These are phyloP conservation scores for Coprinopsis strossmayeri DNA, from an alignment of 768 basidiomycete species.

Conservation along the genomic window DNA sequence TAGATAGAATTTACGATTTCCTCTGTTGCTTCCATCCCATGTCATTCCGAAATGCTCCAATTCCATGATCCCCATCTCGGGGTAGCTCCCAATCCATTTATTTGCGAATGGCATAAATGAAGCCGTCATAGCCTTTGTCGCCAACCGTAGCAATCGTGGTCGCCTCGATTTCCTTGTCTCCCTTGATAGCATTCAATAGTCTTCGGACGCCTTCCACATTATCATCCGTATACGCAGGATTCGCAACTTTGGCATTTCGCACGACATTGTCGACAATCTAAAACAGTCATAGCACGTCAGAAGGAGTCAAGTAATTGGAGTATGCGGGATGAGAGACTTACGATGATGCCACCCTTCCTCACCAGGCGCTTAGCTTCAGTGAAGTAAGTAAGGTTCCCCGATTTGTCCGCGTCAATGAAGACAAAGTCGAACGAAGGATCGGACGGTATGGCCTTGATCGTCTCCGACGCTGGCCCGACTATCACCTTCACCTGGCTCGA, in stretches of 20 bases:
- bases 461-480: conserved; percentile 45
- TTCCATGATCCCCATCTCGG: too few relatives aligned
- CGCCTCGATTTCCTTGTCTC: conserved; percentile 43
- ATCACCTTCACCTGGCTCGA: conserved; percentile 41
- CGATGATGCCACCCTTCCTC: conserved; percentile 55
- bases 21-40: too few relatives aligned
- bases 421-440: conserved; percentile 53
- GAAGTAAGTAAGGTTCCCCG: conserved; percentile 48
- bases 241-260: conserved; percentile 38
- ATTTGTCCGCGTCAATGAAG: conserved; percentile 73
- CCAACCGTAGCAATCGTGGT: conserved; percentile 45
- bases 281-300: neutral
- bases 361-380: conserved; percentile 54
- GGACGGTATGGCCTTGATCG: conserved; percentile 40
- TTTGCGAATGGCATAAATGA: conserved; percentile 40
- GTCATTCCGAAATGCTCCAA: too few relatives aligned
- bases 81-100: conserved; percentile 4
- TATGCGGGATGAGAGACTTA: conserved; percentile 21
- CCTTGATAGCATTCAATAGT: conserved; percentile 39
- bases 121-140: conserved; percentile 49
- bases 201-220: conserved; percentile 40
- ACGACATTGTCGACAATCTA: conserved; percentile 63
- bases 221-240: conserved; percentile 26
- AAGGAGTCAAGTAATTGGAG: neutral
- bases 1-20: too few relatives aligned